These are phyloP conservation scores for Nitzschia inconspicua DNA, from an alignment of 108 stramenopile species.

Conservation along the genomic window DNA sequence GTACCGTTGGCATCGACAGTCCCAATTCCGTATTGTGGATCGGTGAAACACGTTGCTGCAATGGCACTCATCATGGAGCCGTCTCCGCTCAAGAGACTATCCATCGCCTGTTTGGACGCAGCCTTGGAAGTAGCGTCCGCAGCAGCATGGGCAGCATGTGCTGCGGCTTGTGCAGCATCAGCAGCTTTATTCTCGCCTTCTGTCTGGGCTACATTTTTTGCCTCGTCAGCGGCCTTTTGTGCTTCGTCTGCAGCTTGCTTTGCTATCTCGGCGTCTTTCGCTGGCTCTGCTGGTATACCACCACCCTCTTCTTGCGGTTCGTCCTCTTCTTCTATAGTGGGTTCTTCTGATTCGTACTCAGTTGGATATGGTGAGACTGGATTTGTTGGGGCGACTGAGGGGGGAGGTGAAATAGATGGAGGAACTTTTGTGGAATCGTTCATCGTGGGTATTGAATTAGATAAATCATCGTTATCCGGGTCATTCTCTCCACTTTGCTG, in stretches of 20 bases:
- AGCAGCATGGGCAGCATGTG: slow-evolving; percentile 63
- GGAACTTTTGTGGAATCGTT: too few relatives aligned
- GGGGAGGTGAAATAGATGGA: too few relatives aligned
- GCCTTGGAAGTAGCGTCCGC: slow-evolving; percentile 62
- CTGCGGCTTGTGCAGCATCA: slow-evolving; percentile 33
- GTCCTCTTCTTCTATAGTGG: background rate
- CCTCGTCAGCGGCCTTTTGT: slow-evolving; percentile 38
- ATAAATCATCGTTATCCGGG: background rate
- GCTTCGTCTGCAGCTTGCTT: slow-evolving; percentile 37
- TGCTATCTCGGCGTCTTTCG: background rate
- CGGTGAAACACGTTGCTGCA: slow-evolving; percentile 54
- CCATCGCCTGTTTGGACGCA: slow-evolving; percentile 42
- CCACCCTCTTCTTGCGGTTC: background rate
- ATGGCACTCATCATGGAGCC: slow-evolving; percentile 58
- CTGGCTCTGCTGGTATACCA: background rate
- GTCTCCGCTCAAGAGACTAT: slow-evolving; percentile 65
- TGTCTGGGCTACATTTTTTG: slow-evolving; percentile 29
- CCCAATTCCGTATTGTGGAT: slow-evolving; percentile 66
- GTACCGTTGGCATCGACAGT: slow-evolving; percentile 28
- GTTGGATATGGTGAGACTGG: too few relatives aligned
- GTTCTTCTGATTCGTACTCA: background rate
- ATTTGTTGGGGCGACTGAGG: too few relatives aligned
- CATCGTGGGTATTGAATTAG: too few relatives aligned
- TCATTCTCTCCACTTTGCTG: too few relatives aligned
- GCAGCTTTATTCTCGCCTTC: slow-evolving; percentile 39